Evolutionary conservation across 176 grass and related monocot genomes (phyloP).

Genomic region (Eragrostis curvula): DNA sequence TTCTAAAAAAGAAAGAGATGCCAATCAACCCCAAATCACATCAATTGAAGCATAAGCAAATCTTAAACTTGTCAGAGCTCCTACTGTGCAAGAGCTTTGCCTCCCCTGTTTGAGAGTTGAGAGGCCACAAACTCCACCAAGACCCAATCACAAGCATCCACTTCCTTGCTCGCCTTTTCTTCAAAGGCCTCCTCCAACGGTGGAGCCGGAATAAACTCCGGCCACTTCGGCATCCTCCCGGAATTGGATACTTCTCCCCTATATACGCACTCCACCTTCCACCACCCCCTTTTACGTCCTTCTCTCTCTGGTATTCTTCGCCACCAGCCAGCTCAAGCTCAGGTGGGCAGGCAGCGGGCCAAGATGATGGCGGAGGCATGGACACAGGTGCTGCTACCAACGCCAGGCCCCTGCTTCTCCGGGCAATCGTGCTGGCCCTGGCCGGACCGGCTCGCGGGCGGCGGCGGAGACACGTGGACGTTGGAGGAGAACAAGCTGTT

Average conservation of each 20-base stretch:
- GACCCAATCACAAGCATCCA: constrained; percentile 58
- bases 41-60: not conserved
- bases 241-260: constrained; percentile 39
- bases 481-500: constrained; percentile 88
- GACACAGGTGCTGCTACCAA: constrained; percentile 66
- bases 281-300: constrained; percentile 35
- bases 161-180: constrained; percentile 35
- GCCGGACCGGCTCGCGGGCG: constrained; percentile 22
- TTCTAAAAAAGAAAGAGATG: not conserved
- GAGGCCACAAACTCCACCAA: constrained; percentile 63
- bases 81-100: not conserved
- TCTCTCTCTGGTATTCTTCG: constrained; percentile 10
- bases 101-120: constrained; percentile 29
- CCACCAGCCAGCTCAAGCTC: constrained; percentile 16
- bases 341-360: not conserved
- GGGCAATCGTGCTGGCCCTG: constrained; percentile 46
- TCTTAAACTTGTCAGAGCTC: not conserved
- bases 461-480: constrained; percentile 55
- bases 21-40: not conserved
- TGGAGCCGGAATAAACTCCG: constrained; percentile 62
- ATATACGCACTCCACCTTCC: constrained; percentile 48
- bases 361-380: constrained; percentile 82
- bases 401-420: constrained; percentile 52
- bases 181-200: constrained; percentile 56
- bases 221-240: constrained; percentile 36